Base-by-base conservation (phyloP, 108 stramenopile species). In the Skeletonema tropicum region DNA sequence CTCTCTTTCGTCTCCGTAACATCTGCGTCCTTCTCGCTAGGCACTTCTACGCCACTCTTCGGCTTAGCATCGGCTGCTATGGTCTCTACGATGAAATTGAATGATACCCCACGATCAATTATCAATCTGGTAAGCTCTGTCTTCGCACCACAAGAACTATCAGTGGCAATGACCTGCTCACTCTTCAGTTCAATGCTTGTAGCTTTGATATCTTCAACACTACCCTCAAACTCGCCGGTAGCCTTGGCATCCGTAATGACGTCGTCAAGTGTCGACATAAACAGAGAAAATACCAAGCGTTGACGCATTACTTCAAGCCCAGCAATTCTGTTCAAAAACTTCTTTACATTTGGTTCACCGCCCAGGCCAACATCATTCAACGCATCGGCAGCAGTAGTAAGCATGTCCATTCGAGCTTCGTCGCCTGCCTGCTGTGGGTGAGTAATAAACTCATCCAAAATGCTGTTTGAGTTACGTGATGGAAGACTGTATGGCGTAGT, bases 191-290 rank as follows among this genome's bases (percentile, higher is more conserved):
- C 64, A 41, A 86, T 76, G n/a, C 64, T 60, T 15, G 82, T 77
- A 10, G 89, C 91, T 39, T 60, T 60, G n/a, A 92, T 58, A 65
- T 90, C 88, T 66, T 87, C 89, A 19, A 88, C 88, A 26, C 82
- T 83, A 17, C 88, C 89, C 49, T 90, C 91, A 63, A 77, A 90
- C 38, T 88, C 84, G 7, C 91, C 91, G 2, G 82, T 85, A 14
- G 76, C 57, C 65, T 88, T 89, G 11, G 91, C 88, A 17, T 77
- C 83, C 9, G 66, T 42, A 0, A 92, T 69, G 19, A 89, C 83
- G 57, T 82, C 82, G 46, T 83, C 79, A 36, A 89, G 74, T 10
- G 86, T 77, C 6, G 84, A 45, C 74, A 82, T 66, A 64, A 92
- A 92, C 13, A 89, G 77, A 30, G 77, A 66, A 67, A 90, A 90